Conservation (phyloP, 75 land plant species). For the Ceratopteris richardii region DNA sequence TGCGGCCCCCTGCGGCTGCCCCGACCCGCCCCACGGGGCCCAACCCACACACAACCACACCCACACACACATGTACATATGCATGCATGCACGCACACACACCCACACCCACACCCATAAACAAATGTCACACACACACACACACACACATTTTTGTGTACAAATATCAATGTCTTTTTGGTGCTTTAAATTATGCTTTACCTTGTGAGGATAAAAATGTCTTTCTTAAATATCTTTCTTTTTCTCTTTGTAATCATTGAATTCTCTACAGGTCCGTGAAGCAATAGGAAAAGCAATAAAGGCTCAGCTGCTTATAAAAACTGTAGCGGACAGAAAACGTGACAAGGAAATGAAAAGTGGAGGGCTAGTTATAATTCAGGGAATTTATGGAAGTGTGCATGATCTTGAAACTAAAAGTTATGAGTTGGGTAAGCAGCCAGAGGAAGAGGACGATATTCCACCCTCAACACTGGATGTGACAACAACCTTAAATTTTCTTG, state of each 20-base stretch:
- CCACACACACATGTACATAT: no score
- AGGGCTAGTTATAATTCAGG: slow-evolving; percentile 72
- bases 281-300: slow-evolving; percentile 64
- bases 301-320: slow-evolving; percentile 65
- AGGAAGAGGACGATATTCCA: slow-evolving; percentile 45
- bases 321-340: slow-evolving; percentile 74
- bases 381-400: slow-evolving; percentile 57
- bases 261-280: slow-evolving; percentile 44
- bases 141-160: no score
- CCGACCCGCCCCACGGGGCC: no score
- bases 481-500: slow-evolving; percentile 77
- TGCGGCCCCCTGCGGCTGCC: no score
- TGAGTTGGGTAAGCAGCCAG: not conserved
- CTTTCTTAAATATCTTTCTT: not conserved
- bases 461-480: slow-evolving; percentile 79
- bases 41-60: no score
- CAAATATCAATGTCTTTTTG: no score
- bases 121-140: no score
- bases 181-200: not conserved
- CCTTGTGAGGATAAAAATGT: not conserved
- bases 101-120: no score
- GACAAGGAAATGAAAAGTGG: slow-evolving; percentile 48
- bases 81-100: no score
- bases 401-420: not conserved
- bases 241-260: not conserved